These are phyloP conservation scores for Pichia sp. DNA, from an alignment of 1,139 yeast genomes.

Conservation along the genomic window DNA sequence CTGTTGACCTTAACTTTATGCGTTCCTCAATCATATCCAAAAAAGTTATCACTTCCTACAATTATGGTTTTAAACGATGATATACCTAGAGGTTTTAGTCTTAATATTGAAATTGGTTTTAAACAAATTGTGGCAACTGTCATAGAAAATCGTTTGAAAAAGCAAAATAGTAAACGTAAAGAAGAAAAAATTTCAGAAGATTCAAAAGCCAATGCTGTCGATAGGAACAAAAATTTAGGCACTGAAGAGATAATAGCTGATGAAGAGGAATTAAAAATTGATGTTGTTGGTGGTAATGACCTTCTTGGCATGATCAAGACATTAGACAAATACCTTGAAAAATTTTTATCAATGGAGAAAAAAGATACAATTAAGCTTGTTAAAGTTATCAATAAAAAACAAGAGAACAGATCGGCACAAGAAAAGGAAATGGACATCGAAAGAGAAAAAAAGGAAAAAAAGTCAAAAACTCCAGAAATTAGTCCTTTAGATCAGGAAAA, in stretches of 20 bases:
- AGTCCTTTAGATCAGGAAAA: conserved; percentile 11
- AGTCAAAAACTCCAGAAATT: background rate
- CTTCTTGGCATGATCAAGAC: conserved; percentile 49
- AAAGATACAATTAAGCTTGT: conserved; percentile 50
- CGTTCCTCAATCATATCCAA: conserved; percentile 54
- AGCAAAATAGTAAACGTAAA: conserved; percentile 21
- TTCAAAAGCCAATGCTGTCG: conserved; percentile 5
- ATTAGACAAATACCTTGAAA: conserved; percentile 53
- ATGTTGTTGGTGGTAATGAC: conserved; percentile 38
- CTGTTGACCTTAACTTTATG: conserved; percentile 44
- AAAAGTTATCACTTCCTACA: conserved; percentile 33
- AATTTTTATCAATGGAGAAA: conserved; percentile 52
- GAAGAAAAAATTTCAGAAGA: background rate
- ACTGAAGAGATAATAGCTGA: conserved; percentile 17
- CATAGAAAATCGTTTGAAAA: conserved; percentile 21
- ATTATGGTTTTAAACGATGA: conserved; percentile 56
- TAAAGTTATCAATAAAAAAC: conserved; percentile 21
- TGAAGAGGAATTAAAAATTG: conserved; percentile 25
- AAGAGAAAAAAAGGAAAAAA: conserved; percentile 1
- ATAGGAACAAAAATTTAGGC: conserved; percentile 2
- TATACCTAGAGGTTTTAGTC: conserved; percentile 66
- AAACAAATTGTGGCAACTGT: conserved; percentile 41
- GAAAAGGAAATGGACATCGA: conserved; percentile 2
- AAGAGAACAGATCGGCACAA: conserved; percentile 1
- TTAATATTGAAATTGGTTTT: conserved; percentile 63